Evolutionary conservation across 1,139 yeast genomes (phyloP), one percentile per base, ranked within the genome.

Genomic region (Zygosaccharomyces sapae): DNA sequence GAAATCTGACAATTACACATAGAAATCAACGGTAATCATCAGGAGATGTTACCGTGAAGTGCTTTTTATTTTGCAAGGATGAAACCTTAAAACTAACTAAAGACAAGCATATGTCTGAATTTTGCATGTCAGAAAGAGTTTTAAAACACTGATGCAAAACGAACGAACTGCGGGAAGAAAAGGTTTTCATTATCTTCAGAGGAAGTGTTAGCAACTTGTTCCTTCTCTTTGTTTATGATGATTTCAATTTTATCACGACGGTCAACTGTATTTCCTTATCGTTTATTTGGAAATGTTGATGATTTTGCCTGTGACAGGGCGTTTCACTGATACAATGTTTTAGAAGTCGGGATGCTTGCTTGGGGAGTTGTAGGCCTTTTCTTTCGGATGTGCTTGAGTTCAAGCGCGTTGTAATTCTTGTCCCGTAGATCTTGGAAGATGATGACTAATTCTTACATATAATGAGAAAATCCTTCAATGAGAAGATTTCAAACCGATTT

Each of bases 61-160:
- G 33, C 36, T 41, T 33, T 43, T 43, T 52, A 44, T 22, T 48
- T 65, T 63, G 74, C 79, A 63, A 77, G 73, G 92, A 85, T 86
- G 92, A 85, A 76, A 74, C 73, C 56, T 58, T 58, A 22, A 58
- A 55, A 57, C 59, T 53, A 59, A 53, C 54, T 51, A 46, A 57
- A 73, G 97, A 90, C 98, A 92, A 90, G 97, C 98, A 92, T 90
- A 92, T 92, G 96, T 90, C 98, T 82, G 96, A 90, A 72, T 46
- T 50, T 50, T 54, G 48, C 43, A 55, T 58, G 62, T 56, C 52
- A 50, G 58, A 59, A 48, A 49, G 53, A 55, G 56, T 50, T 55
- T 55, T 56, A 7, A 53, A 52, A 55, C 62, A 59, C 64, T 60
- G 64, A 60, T 58, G 61, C 50, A 45, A 43, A 34, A 22, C 25